Evolutionary conservation across 2,329 filamentous ascomycete genomes (phyloP), one percentile per base, ranked within the genome.

Genomic region (Drechslerella stenobrocha): DNA sequence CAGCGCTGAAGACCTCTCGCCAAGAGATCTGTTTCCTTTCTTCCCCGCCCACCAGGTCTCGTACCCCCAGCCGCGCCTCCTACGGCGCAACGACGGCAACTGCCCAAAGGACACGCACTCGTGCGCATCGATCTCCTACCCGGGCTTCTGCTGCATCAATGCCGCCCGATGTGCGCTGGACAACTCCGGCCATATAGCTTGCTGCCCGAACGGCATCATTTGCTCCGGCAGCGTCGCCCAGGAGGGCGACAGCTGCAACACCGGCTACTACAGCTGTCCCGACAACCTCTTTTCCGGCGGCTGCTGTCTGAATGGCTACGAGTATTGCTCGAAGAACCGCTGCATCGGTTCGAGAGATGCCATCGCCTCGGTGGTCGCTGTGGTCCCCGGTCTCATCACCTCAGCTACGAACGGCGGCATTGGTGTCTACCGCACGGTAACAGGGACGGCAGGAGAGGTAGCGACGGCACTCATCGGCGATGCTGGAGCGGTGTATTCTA

Each of bases 101-200:
- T 67, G 63, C 15, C 34, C 55, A 6, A 35, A 15, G 18, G 37
- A 56, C 28, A 42, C 63, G 8, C 34, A 60, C 20, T 67, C 63
- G 2, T 67, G 63, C 28, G 63, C 63, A 18, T 44, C 63, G n/a
- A 67, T 67, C 50, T 60, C 63, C 2, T 67, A 60, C 35, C 63
- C 63, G 3, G 55, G 50, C 20, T 67, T 60, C 44, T 67, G 63
- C 51, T 67, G 63, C 23, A 40, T 53, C 3, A 56, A 60, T 28
- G 32, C 50, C 4, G 63, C 63, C 24, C 30, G 34, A 8, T 67
- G 63, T 24, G 63, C 63, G 9, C 26, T 67, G 5, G 63, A 67
- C 45, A 60, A 60, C 37, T 50, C 44, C 23, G 63, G 63, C 11
- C 63, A 67, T 22, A 67, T 67, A 26, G 63, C 63, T 11, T 67